phyloP scores from a whole-genome alignment of 441 rosid genomes.

The Euphorbia neoarborescens region DNA sequence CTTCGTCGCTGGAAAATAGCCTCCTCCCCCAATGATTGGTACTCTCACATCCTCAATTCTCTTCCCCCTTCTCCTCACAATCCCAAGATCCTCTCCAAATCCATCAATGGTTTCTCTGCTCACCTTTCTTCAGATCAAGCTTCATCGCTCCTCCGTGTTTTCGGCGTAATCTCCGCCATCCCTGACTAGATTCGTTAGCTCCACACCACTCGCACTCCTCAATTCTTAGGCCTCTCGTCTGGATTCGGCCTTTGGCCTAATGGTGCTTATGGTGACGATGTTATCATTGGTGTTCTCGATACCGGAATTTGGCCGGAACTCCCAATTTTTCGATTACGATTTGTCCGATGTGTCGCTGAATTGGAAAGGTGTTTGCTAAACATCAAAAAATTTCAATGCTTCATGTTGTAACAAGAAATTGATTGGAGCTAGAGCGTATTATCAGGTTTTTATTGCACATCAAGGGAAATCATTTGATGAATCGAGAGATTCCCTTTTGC shows the following conservation, averaged over 20 bases:
- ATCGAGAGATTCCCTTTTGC: constrained; percentile 42
- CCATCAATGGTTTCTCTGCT: constrained; percentile 64
- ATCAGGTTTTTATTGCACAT: constrained; percentile 38
- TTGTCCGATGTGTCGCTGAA: constrained; percentile 40
- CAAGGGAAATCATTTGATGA: constrained; percentile 27
- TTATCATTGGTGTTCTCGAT: constrained; percentile 68
- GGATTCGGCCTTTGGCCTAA: constrained; percentile 55
- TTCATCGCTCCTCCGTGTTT: constrained; percentile 30
- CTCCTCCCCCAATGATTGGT: constrained; percentile 48
- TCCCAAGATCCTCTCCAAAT: constrained; percentile 38
- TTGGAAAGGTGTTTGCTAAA: constrained; percentile 67
- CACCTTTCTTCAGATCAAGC: constrained; percentile 46
- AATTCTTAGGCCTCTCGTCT: constrained; percentile 59
- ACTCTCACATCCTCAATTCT: constrained; percentile 50
- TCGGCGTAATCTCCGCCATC: constrained; percentile 50
- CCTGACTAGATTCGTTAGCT: constrained; percentile 57
- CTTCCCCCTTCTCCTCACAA: constrained; percentile 39
- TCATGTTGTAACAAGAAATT: constrained; percentile 56
- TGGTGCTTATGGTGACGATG: constrained; percentile 53
- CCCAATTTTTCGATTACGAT: constrained; percentile 42
- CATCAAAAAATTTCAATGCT: constrained; percentile 48
- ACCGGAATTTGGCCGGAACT: constrained; percentile 84
- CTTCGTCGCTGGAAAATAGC: too few relatives aligned
- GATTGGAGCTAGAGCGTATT: constrained; percentile 68
- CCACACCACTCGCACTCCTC: constrained; percentile 74